These are phyloP conservation scores for Eutreptiella sp. DNA, from an alignment of 208 protist genomes.

Conservation along the genomic window DNA sequence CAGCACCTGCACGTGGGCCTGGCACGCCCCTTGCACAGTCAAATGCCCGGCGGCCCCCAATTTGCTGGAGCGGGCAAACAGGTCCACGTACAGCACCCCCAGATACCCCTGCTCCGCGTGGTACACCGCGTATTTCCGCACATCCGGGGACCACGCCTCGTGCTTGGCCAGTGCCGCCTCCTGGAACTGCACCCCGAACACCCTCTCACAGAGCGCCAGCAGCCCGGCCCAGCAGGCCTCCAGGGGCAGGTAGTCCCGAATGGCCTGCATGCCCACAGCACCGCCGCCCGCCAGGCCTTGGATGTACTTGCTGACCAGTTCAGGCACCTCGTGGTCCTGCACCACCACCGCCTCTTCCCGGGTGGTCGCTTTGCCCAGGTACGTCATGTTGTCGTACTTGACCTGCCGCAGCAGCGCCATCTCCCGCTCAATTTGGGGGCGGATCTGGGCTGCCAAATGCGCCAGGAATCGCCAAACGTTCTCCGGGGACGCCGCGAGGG, in stretches of 20 bases:
- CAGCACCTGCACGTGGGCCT: conserved; percentile 63
- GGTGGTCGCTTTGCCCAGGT: background rate
- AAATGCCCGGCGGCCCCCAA: conserved; percentile 77
- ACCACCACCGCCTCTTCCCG: too few relatives aligned
- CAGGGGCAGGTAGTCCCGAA: conserved; percentile 71
- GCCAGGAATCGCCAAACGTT: conserved; percentile 15
- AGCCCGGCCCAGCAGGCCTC: conserved; percentile 78
- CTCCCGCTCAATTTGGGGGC: conserved; percentile 23
- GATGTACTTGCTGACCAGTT: conserved; percentile 1
- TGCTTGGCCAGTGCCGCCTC: conserved; percentile 57
- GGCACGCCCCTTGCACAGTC: conserved; percentile 73
- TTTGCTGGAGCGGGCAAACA: conserved; percentile 76
- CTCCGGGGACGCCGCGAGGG: conserved; percentile 7
- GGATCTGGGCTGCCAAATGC: background rate
- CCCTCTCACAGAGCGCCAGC: conserved; percentile 72
- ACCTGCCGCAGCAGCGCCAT: conserved; percentile 8
- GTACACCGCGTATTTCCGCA: conserved; percentile 75
- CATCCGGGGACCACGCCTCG: conserved; percentile 65
- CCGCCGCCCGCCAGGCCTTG: too few relatives aligned
- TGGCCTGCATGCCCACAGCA: too few relatives aligned
- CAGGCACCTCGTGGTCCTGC: too few relatives aligned
- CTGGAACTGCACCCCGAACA: conserved; percentile 75
- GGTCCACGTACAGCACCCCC: conserved; percentile 79
- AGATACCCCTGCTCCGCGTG: conserved; percentile 69
- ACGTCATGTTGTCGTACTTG: background rate